These are phyloP conservation scores for Herpotrichia juniperi DNA, from an alignment of 2,329 filamentous ascomycete genomes.

Conservation along the genomic window DNA sequence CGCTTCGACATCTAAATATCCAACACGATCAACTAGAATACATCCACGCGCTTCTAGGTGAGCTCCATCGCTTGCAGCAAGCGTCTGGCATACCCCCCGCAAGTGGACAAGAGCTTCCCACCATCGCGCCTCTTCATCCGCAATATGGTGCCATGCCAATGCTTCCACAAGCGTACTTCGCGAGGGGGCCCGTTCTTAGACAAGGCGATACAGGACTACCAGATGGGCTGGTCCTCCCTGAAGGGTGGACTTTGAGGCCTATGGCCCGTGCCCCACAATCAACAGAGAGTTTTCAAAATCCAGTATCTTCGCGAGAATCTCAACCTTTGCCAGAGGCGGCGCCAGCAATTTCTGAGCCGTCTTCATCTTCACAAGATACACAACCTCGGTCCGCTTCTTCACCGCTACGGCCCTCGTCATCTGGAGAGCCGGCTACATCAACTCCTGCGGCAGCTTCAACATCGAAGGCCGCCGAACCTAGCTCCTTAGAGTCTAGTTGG, in stretches of 20 bases:
- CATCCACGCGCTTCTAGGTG: slow-evolving; percentile 36
- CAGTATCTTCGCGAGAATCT: slow-evolving; percentile 2
- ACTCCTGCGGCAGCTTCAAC: slow-evolving; percentile 16
- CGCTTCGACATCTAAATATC: slow-evolving; percentile 39
- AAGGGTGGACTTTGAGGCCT: slow-evolving; percentile 44
- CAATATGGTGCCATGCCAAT: slow-evolving; percentile 21
- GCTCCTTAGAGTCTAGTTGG: slow-evolving; percentile 43
- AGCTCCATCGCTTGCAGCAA: slow-evolving; percentile 40
- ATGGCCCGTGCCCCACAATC: slow-evolving; percentile 33
- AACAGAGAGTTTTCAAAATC: slow-evolving; percentile 12
- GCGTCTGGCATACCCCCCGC: slow-evolving; percentile 31
- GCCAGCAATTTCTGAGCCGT: neutral
- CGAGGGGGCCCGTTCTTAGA: slow-evolving; percentile 36
- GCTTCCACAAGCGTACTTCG: slow-evolving; percentile 39
- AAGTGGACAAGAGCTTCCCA: slow-evolving; percentile 31
- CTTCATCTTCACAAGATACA: slow-evolving; percentile 3
- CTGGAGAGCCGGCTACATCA: slow-evolving; percentile 9
- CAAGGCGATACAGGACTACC: slow-evolving; percentile 44
- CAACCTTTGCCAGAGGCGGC: neutral
- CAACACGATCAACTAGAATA: slow-evolving; percentile 43
- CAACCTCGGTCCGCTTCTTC: slow-evolving; percentile 9
- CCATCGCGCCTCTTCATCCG: slow-evolving; percentile 29
- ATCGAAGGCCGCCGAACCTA: slow-evolving; percentile 33
- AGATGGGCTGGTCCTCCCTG: slow-evolving; percentile 42
- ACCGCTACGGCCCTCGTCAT: slow-evolving; percentile 8